Base-by-base conservation (phyloP, 805 yeast genomes). In the Kluyveromyces wickerhamii region DNA sequence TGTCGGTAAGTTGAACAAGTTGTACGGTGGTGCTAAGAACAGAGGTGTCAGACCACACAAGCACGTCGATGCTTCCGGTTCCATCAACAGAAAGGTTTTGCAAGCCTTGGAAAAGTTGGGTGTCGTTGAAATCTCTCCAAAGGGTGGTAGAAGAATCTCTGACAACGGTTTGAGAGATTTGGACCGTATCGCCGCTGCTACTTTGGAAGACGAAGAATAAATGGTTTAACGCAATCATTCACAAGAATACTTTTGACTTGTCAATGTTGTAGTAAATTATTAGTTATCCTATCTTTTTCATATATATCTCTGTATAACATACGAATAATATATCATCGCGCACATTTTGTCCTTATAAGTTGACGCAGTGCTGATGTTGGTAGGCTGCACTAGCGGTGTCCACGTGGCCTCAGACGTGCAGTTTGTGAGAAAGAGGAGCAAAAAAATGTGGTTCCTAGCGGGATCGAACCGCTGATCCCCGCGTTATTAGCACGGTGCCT, bases 91-190 rank as follows among this genome's bases (percentile, higher is more conserved):
- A 82, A 88, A 72, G 73, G 96, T 84, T 57, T 77, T 92, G 64
- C 98, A 92, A 75, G 79, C 97, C 62, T 84, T 92, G 65, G 96
- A 88, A 79, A 88, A 89, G 78, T 82, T 92, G 52, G 97, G 97
- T 69, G 86, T 92, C 57, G 74, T 92, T 59, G 98, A 89, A 76
- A 75, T 82, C 67, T 79, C 95, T 66, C 84, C 87, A 72, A 86
- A 85, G 74, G 96, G 96, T 69, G 98, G 98, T 71, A 92, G 98
- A 81, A 86, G 88, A 73, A 86, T 92, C 79, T 82, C 96, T 50
- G 96, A 86, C 68, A 84, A 87, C 74, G 99, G 99, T 69, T 97
- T 89, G 77, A 88, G 98, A 85, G 99, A 92, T 77, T 83, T 92
- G 76, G 99, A 92, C 77, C 96, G 99, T 81, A 89, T 89, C 70